Conservation (phyloP, 441 rosid genomes). For the Sinapis alba region DNA sequence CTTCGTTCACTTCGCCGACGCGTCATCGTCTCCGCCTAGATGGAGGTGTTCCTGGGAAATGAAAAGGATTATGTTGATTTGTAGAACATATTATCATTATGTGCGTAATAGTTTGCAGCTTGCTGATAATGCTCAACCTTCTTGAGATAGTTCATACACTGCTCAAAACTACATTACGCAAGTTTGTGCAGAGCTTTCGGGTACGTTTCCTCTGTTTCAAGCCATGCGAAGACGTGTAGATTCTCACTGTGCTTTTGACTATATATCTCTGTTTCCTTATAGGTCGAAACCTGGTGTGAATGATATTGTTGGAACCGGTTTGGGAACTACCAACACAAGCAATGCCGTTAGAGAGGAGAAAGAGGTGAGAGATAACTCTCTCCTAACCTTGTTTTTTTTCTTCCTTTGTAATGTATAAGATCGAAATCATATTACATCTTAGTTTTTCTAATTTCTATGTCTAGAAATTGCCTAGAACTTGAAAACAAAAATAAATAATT, state of each 20-base stretch:
- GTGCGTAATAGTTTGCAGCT: conserved; percentile 46
- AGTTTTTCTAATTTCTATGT: no score
- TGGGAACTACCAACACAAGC: conserved; percentile 83
- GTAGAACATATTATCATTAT: not conserved
- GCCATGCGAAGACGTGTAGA: not conserved
- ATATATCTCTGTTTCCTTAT: not conserved
- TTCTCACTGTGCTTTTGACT: not conserved
- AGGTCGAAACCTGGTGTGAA: conserved; percentile 77
- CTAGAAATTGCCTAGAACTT: no score
- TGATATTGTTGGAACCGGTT: conserved; percentile 77
- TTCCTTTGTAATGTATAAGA: no score
- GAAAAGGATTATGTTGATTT: not conserved
- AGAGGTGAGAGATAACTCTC: not conserved
- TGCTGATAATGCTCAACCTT: conserved; percentile 57
- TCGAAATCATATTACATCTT: no score
- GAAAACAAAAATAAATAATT: no score
- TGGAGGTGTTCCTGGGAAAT: not conserved
- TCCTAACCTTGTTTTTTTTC: not conserved
- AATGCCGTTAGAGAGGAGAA: conserved; percentile 63
- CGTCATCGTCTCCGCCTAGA: conserved; percentile 47
- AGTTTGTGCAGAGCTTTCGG: conserved; percentile 71
- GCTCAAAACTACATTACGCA: conserved; percentile 54
- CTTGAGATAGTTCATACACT: conserved; percentile 48
- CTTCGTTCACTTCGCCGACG: conserved; percentile 75
- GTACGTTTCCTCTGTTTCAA: conserved; percentile 39